Percentiles rank a stretch among this genome's conserved stretches.
Evolutionary conservation across 2,329 filamentous ascomycete genomes (phyloP).

Genomic region (Neurospora sp.): DNA sequence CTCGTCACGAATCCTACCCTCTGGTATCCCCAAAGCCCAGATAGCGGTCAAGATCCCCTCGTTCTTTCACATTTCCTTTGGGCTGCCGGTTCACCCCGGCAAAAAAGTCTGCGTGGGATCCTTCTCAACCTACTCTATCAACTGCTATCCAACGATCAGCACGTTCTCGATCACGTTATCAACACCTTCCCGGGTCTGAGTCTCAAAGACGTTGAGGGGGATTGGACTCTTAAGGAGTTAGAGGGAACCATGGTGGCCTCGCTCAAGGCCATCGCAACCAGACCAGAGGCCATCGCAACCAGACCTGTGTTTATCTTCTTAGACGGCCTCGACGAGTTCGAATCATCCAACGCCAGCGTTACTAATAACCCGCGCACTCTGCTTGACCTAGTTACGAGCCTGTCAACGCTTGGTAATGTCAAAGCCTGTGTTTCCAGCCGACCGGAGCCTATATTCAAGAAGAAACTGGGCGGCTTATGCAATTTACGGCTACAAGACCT

Average conservation of each 20-base stretch:
- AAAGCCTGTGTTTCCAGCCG: conserved; percentile 6
- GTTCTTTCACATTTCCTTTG: conserved; percentile 9
- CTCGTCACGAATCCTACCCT: not conserved
- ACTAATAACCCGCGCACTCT: not conserved
- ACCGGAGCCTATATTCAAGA: conserved; percentile 1
- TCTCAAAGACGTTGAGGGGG: not conserved
- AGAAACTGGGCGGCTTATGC: not conserved
- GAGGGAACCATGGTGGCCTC: not conserved
- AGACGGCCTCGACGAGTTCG: conserved; percentile 8
- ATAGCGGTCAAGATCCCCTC: not conserved
- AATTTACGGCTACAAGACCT: conserved; percentile 6
- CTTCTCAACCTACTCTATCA: conserved; percentile 5
- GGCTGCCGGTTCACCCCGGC: not conserved
- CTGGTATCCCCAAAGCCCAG: not conserved
- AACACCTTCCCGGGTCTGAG: not conserved
- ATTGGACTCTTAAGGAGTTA: conserved; percentile 5
- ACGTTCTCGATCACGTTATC: not conserved
- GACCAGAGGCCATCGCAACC: not conserved
- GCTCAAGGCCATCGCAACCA: not conserved
- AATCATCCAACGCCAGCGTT: not conserved
- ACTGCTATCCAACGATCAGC: conserved; percentile 1
- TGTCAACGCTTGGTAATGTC: not conserved
- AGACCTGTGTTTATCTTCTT: conserved; percentile 5
- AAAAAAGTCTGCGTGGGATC: conserved; percentile 5
- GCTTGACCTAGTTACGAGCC: not conserved